Percentiles rank a stretch among this genome's conserved stretches.
phyloP scores from a whole-genome alignment of 1,139 yeast genomes.

The Zygoascus sp. region DNA sequence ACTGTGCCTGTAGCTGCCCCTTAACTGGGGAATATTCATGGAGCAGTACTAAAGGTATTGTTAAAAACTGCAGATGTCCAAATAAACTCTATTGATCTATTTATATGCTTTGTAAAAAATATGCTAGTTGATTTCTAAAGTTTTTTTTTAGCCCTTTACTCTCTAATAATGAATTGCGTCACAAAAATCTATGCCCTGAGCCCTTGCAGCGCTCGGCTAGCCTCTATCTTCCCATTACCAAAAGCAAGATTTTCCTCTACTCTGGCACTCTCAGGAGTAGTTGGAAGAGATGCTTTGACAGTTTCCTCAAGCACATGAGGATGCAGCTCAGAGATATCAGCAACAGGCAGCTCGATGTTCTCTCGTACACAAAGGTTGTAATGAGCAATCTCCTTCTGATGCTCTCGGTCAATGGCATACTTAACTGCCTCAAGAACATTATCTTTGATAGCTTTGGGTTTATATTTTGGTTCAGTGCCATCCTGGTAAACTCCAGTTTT shows the following conservation, averaged over 20 bases:
- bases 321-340: conserved; percentile 15
- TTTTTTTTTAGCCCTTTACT: too few relatives aligned
- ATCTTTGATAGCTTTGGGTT: conserved; percentile 67
- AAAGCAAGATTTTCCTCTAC: neutral
- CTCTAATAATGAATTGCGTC: too few relatives aligned
- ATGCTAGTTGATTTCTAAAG: too few relatives aligned
- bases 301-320: conserved; percentile 19
- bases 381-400: conserved; percentile 52
- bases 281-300: conserved; percentile 2
- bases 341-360: conserved; percentile 17
- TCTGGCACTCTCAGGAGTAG: conserved; percentile 2
- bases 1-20: too few relatives aligned
- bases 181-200: too few relatives aligned
- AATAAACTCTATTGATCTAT: too few relatives aligned
- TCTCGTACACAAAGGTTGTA: conserved; percentile 20
- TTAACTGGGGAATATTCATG: too few relatives aligned
- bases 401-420: conserved; percentile 79
- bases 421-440: conserved; percentile 77
- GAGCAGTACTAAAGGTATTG: too few relatives aligned
- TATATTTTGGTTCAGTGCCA: conserved; percentile 71
- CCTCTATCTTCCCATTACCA: neutral
- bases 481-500: conserved; percentile 84
- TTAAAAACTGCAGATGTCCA: too few relatives aligned
- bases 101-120: too few relatives aligned
- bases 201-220: neutral